Percentiles rank a stretch among this genome's conserved stretches.
These are phyloP conservation scores for Glycine soja DNA, from an alignment of 306 rosid genomes.

Conservation along the genomic window DNA sequence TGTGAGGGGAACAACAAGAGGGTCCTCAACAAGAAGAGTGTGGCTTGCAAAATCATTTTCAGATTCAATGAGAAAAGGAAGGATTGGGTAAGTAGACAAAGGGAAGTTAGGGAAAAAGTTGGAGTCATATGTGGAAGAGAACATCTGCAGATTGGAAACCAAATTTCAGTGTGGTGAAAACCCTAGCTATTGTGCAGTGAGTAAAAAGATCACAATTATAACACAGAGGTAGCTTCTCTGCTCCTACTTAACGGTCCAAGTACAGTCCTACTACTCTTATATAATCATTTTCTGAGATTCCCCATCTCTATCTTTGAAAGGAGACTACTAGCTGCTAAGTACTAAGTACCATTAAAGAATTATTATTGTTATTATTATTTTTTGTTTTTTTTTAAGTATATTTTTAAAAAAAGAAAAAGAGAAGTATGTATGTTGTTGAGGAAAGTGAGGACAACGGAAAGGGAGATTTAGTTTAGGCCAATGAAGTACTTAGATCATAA, in stretches of 20 bases:
- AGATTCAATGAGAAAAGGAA: constrained; percentile 46
- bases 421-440: neutral
- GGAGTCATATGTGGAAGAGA: constrained; percentile 56
- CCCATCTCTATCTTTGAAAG: constrained; percentile 41
- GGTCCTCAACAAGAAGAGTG: constrained; percentile 47
- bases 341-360: constrained; percentile 31
- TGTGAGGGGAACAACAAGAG: constrained; percentile 48
- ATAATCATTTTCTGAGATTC: constrained; percentile 51
- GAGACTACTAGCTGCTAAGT: constrained; percentile 38
- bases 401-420: too few relatives aligned
- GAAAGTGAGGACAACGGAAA: constrained; percentile 47
- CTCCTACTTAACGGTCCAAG: constrained; percentile 59
- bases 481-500: constrained; percentile 42
- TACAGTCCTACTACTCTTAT: constrained; percentile 48
- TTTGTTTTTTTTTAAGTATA: neutral
- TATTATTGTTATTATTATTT: neutral
- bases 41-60: constrained; percentile 39
- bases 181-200: constrained; percentile 54
- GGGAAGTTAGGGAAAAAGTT: constrained; percentile 62
- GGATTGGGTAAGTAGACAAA: constrained; percentile 48
- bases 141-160: constrained; percentile 60
- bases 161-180: constrained; percentile 45
- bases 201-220: constrained; percentile 47
- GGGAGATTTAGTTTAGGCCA: constrained; percentile 44
- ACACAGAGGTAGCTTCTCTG: constrained; percentile 58